These are phyloP conservation scores for Fusarium sp. DNA, from an alignment of 2,329 filamentous ascomycete species.

Conservation along the genomic window DNA sequence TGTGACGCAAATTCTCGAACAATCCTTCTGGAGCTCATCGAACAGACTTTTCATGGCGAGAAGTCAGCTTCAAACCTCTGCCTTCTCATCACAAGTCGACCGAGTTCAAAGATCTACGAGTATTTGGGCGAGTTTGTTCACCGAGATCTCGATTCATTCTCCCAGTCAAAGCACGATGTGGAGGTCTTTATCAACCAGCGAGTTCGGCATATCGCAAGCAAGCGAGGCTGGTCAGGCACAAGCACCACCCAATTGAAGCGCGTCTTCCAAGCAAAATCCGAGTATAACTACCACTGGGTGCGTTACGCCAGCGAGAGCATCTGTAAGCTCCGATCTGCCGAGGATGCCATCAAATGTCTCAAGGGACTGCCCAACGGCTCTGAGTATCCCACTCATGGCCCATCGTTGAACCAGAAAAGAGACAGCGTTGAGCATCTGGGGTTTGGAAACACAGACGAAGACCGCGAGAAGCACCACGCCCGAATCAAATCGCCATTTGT, in stretches of 20 bases:
- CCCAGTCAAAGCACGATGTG: constrained; percentile 30
- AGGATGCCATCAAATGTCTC: constrained; percentile 33
- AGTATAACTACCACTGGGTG: constrained; percentile 43
- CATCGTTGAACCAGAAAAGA: constrained; percentile 6
- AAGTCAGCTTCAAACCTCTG: constrained; percentile 20
- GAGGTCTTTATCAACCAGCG: constrained; percentile 34
- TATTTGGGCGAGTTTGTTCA: constrained; percentile 33
- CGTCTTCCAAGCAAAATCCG: constrained; percentile 36
- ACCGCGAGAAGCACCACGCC: constrained; percentile 26
- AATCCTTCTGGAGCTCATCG: constrained; percentile 21
- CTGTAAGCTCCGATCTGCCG: constrained; percentile 28
- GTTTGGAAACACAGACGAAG: constrained; percentile 26
- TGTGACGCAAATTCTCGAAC: constrained; percentile 19
- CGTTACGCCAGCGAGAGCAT: constrained; percentile 40
- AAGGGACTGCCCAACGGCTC: constrained; percentile 37
- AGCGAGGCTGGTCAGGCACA: constrained; percentile 31
- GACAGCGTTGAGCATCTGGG: constrained; percentile 13
- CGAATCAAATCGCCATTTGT: constrained; percentile 24
- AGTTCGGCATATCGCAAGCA: constrained; percentile 22
- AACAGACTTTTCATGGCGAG: constrained; percentile 20
- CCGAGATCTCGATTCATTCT: constrained; percentile 38
- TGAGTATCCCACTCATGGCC: background rate
- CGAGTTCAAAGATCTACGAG: constrained; percentile 19
- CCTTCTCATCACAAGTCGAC: constrained; percentile 15
- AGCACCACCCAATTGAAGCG: constrained; percentile 23